Base-by-base conservation (phyloP, 2,329 filamentous ascomycete species). In the Fusarium acutatum region DNA sequence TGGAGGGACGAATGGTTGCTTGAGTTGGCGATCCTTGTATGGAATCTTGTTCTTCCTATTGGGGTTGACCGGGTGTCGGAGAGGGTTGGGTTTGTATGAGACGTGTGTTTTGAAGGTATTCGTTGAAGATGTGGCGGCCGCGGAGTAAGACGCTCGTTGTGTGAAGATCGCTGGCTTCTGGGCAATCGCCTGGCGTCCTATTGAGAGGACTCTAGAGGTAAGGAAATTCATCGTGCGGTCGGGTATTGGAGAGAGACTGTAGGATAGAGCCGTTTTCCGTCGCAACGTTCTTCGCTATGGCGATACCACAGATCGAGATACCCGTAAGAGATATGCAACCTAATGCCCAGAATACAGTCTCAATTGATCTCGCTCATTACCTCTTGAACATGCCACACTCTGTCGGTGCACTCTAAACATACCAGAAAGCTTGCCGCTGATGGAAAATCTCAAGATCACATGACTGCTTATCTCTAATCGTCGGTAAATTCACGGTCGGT, bases 361-460 rank as follows among this genome's bases (percentile, higher is more conserved):
- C 53, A 77, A 77, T 75, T 69, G 63, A 50, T 52, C 30, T 43
- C n/a, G 35, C 22, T 46, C 57, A 49, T 44, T 37, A 60, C 60
- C 35, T 49, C 53, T 62, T 24, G 54, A 46, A 40, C 53, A 37
- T 67, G 49, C 35, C 67, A 47, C 73, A 56, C 46, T 70, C 46
- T 64, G 30, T 66, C 47, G 53, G 67, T 72, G 59, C 62, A 69
- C 64, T 68, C 69, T 46, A 50, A 57, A 50, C 59, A 43, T 65
- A 53, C 60, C 49, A 63, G 64, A 74, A 74, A 67, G 70, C 71
- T 78, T 64, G 72, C 53, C 72, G 65, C 60, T 58, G 28, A 35
- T 46, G 71, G 69, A 80, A 82, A 81, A 81, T 75, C 72, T 79
- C 62, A 41, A 75, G 78, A 77, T 83, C 82, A 83, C 82, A 82